phyloP scores from a whole-genome alignment of 2,329 filamentous ascomycete genomes.

The Neopestalotiopsis sp. region DNA sequence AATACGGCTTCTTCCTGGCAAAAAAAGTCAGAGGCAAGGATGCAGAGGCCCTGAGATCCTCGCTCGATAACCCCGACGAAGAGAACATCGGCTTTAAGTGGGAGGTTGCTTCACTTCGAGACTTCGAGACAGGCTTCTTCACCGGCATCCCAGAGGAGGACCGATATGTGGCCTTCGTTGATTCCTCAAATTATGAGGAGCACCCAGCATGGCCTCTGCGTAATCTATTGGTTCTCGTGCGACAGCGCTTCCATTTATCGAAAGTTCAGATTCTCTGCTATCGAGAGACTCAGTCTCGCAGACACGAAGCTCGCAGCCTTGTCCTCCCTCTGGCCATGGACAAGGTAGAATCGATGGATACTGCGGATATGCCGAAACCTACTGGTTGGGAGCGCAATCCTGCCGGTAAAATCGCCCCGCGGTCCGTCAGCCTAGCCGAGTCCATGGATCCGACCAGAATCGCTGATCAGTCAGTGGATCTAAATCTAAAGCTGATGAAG shows the following conservation, averaged over 20 bases:
- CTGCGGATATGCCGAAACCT: constrained; percentile 77
- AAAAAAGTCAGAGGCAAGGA: constrained; percentile 67
- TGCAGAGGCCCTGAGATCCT: constrained; percentile 41
- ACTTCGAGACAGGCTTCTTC: constrained; percentile 90
- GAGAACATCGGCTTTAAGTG: constrained; percentile 72
- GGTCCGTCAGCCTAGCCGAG: constrained; percentile 82
- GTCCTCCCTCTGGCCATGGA: constrained; percentile 72
- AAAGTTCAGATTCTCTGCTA: constrained; percentile 89
- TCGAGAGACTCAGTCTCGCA: constrained; percentile 77
- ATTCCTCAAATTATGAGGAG: constrained; percentile 87
- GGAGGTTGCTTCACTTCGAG: constrained; percentile 76
- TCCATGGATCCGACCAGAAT: constrained; percentile 91
- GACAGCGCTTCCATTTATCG: constrained; percentile 78
- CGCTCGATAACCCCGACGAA: constrained; percentile 56
- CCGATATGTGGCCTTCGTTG: constrained; percentile 84
- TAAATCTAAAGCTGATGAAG: constrained; percentile 98
- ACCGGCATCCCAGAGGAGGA: constrained; percentile 73
- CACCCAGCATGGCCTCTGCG: constrained; percentile 92
- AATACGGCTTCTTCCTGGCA: constrained; percentile 95
- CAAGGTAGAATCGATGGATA: constrained; percentile 47
- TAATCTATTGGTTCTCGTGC: constrained; percentile 85
- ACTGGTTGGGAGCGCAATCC: constrained; percentile 94
- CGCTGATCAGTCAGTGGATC: constrained; percentile 91
- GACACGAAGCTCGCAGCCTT: constrained; percentile 82
- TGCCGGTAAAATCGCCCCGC: constrained; percentile 76